These are phyloP conservation scores for Aspergillus fumigatus DNA, from an alignment of 2,329 filamentous ascomycete species.

Conservation along the genomic window DNA sequence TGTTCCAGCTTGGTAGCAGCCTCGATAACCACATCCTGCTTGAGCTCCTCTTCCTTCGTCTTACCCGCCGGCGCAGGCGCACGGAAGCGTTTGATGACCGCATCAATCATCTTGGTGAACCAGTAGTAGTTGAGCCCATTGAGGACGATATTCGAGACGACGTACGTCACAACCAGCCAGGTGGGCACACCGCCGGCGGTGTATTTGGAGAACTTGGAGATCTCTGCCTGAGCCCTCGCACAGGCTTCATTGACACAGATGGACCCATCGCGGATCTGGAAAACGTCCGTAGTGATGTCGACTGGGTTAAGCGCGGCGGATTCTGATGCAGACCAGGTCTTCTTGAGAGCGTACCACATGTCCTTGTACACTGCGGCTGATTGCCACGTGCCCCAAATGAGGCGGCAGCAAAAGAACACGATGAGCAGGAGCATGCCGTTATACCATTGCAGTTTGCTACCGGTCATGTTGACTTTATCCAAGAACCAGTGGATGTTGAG, in stretches of 20 bases:
- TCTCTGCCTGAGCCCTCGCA: constrained; percentile 40
- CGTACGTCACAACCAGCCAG: constrained; percentile 57
- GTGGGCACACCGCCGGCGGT: constrained; percentile 44
- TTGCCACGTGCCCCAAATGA: constrained; percentile 60
- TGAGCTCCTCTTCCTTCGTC: constrained; percentile 15
- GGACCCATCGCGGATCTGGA: constrained; percentile 29
- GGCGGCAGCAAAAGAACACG: constrained; percentile 58
- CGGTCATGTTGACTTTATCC: constrained; percentile 63
- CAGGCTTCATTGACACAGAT: constrained; percentile 38
- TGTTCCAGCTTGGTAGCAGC: constrained; percentile 26
- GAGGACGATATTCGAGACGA: constrained; percentile 55
- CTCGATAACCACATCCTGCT: constrained; percentile 34
- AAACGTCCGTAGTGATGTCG: constrained; percentile 31
- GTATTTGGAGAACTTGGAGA: constrained; percentile 46
- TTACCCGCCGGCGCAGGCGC: constrained; percentile 22
- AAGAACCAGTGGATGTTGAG: constrained; percentile 68
- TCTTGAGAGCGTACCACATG: constrained; percentile 51
- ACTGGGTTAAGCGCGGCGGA: constrained; percentile 24
- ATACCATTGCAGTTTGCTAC: constrained; percentile 57
- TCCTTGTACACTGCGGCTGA: constrained; percentile 56
- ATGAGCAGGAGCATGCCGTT: constrained; percentile 57
- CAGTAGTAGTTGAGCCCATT: constrained; percentile 62
- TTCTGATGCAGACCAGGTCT: constrained; percentile 32
- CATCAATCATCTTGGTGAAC: constrained; percentile 65
- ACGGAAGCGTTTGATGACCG: constrained; percentile 59